Evolutionary conservation across 805 yeast genomes (phyloP), one percentile per base, ranked within the genome.

Genomic region (Candida parachauliodes): DNA sequence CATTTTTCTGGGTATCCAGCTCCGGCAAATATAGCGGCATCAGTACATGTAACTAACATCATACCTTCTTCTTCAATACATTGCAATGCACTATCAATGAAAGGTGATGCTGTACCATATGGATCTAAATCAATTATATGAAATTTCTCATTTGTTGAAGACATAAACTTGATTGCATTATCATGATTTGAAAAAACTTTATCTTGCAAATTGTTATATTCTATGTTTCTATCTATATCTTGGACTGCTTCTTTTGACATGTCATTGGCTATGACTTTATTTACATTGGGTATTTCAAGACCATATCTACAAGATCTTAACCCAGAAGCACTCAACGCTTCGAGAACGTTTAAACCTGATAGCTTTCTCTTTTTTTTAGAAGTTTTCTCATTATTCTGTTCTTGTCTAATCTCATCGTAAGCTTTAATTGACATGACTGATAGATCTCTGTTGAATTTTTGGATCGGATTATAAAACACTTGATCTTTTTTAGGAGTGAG

Each of bases 1-100:
- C 98, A 91, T 61, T 93, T 93, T 51, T 93, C 99, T 0, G 98
- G 97, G 58, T 91, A 91, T 10, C 95, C 94, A 46, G 83, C 82
- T 14, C 98, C 98, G 1, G 98, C 98, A 37, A 93, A 70, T 1
- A 93, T 96, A 0, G 95, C 95, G 11, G 94, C 73, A 63, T 93
- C 99, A 0, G 99, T 93, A 59, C 98, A 93, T 0, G 99, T 93
- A 3, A 93, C 91, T 35, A 93, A 65, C 47, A 93, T 61, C 29
- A 93, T 52, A 1, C 98, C 99, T 39, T 82, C 89, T 48, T 89
- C 88, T 34, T 74, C 76, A n/a, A 89, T 75, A 22, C 82, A 68
- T 52, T 88, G 95, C 22, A 93, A 68, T 0, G 98, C 97, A 22
- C 93, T 79, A 57, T 93, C 98, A 20, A 93, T 72, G 56, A 93